A percentile compares a stretch with the other conserved stretches of the same genome.
Conservation (phyloP, 2,329 filamentous ascomycete species). For the Aspergillus thermomutatus region DNA sequence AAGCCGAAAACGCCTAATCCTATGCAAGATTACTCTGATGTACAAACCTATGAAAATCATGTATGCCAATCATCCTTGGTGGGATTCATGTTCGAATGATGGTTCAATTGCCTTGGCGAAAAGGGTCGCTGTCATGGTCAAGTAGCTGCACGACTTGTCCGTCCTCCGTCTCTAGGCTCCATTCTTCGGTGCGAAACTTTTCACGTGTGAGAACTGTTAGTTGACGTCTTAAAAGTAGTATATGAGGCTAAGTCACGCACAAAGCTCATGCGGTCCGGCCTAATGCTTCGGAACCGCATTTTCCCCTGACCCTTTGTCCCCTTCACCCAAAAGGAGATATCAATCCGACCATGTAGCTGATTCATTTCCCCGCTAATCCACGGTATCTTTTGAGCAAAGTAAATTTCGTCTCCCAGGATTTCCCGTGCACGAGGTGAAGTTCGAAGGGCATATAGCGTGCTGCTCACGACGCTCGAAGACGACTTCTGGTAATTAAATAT, state of each 20-base stretch:
- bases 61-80: neutral
- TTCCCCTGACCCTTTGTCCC: conserved; percentile 67
- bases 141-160: conserved; percentile 72
- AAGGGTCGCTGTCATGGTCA: conserved; percentile 66
- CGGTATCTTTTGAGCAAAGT: conserved; percentile 73
- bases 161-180: conserved; percentile 72
- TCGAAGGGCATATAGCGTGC: conserved; percentile 86
- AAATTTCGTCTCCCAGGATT: conserved; percentile 80
- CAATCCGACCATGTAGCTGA: conserved; percentile 84
- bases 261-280: conserved; percentile 61
- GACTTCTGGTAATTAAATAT: conserved; percentile 99
- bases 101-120: conserved; percentile 50
- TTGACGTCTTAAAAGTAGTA: conserved; percentile 3
- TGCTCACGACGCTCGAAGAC: conserved; percentile 79
- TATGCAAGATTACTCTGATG: conserved; percentile 9
- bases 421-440: conserved; percentile 72
- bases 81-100: neutral
- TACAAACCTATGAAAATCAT: conserved; percentile 20
- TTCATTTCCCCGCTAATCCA: conserved; percentile 89
- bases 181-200: conserved; percentile 83
- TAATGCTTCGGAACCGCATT: conserved; percentile 76
- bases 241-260: conserved; percentile 39
- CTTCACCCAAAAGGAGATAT: conserved; percentile 83
- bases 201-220: conserved; percentile 5
- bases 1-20: conserved; percentile 19